Conservation (phyloP, 805 yeast genomes). For the Saturnispora dispora region DNA sequence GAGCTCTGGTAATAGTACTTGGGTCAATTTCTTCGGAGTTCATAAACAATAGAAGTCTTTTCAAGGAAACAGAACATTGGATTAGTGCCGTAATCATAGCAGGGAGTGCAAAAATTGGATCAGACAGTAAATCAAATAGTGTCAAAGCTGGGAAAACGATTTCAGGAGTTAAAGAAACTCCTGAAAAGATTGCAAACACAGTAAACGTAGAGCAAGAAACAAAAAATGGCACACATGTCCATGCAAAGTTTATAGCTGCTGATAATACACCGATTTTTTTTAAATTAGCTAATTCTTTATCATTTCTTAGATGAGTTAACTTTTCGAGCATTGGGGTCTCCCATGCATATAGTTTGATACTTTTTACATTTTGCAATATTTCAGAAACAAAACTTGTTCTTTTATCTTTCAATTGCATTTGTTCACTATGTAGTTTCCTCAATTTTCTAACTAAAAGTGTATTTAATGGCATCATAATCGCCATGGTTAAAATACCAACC, state of each 20-base stretch:
- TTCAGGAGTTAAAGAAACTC: conserved; percentile 51
- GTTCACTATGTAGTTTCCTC: conserved; percentile 39
- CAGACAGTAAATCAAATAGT: conserved; percentile 47
- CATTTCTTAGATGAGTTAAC: conserved; percentile 45
- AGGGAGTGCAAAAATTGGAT: conserved; percentile 54
- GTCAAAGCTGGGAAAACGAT: conserved; percentile 62
- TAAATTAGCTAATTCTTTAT: conserved; percentile 44
- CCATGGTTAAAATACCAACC: conserved; percentile 46
- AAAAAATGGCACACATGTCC: conserved; percentile 57
- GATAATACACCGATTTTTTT: conserved; percentile 39
- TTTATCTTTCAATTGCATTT: conserved; percentile 54
- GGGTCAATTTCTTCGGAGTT: conserved; percentile 34
- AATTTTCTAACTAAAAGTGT: conserved; percentile 37
- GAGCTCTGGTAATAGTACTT: conserved; percentile 22
- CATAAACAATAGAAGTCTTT: conserved; percentile 43
- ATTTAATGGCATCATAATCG: conserved; percentile 51
- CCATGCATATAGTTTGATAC: conserved; percentile 63
- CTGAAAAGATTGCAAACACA: conserved; percentile 37
- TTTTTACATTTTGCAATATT: conserved; percentile 48
- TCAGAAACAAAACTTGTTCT: conserved; percentile 55
- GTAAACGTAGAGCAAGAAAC: conserved; percentile 57
- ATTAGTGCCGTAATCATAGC: conserved; percentile 44
- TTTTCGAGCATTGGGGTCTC: conserved; percentile 53
- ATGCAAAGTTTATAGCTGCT: conserved; percentile 43
- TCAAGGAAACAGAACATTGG: conserved; percentile 51